Evolutionary conservation across 2,329 filamentous ascomycete genomes (phyloP).

Genomic region (Chrysosporium queenslandicum): DNA sequence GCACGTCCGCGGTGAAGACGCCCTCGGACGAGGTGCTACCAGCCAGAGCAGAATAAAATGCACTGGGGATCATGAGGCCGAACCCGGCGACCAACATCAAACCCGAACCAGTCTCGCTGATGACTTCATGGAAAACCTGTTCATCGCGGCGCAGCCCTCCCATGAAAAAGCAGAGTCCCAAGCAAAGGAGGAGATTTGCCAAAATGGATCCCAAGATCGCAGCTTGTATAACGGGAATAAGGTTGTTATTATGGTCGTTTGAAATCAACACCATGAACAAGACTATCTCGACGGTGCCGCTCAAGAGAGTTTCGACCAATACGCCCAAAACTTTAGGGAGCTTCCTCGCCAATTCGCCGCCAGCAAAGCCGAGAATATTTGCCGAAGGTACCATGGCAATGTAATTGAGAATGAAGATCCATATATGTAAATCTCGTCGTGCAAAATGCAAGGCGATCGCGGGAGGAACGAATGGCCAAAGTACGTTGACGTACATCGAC

Average conservation of each 20-base stretch:
- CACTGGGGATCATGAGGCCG: conserved; percentile 35
- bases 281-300: conserved; percentile 70
- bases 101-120: conserved; percentile 70
- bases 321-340: conserved; percentile 56
- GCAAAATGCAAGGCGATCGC: conserved; percentile 57
- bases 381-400: conserved; percentile 69
- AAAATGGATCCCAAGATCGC: conserved; percentile 76
- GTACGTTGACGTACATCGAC: conserved; percentile 56
- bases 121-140: conserved; percentile 56
- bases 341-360: conserved; percentile 62
- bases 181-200: conserved; percentile 68
- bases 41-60: conserved; percentile 39
- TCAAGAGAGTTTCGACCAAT: conserved; percentile 48
- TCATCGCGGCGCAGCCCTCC: conserved; percentile 60
- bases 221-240: conserved; percentile 63
- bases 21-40: conserved; percentile 34
- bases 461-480: conserved; percentile 66
- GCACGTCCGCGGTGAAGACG: conserved; percentile 28
- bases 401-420: conserved; percentile 61
- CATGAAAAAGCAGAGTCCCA: conserved; percentile 70
- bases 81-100: conserved; percentile 67
- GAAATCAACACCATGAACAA: conserved; percentile 67
- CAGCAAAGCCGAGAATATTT: conserved; percentile 65
- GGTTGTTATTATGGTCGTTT: conserved; percentile 38
- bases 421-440: conserved; percentile 47